Evolutionary conservation across 2,329 filamentous ascomycete genomes (phyloP), one percentile per base, ranked within the genome.

Genomic region (Penicillium olsonii): DNA sequence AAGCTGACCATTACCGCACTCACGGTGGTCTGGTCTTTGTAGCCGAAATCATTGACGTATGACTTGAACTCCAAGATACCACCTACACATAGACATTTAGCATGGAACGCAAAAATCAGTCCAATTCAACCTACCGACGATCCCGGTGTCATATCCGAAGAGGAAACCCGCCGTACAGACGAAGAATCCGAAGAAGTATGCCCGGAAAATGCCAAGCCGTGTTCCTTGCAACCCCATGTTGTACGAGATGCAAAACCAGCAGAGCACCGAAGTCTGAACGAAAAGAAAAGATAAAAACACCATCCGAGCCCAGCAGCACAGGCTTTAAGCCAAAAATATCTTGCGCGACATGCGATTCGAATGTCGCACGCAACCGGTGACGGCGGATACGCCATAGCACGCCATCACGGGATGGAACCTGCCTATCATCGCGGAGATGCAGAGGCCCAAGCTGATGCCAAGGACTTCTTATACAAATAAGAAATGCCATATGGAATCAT

Each of bases 1-100:
- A 80, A 63, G 33, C 74, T 73, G 37, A 78, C 75, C 48, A 76
- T 74, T 34, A 78, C 74, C 5, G 76, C 74, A 41, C 68, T 74
- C 38, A 75, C 67, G 14, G 69, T 69, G 1, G 74, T 74, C 40
- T 70, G 63, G 42, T 76, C 67, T 29, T 64, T 63, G 52, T 75
- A 78, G 10, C 66, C 53, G 53, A 75, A 77, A 50, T 75, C 72
- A 19, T 67, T 50, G 38, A 70, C 58, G 51, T 75, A 78, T 0
- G 73, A 72, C 8, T 63, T 48, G 11, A 78, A 63, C 6, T 71
- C 75, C 27, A 78, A 66, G 12, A 78, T 74, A 33, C 75, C 75
- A 7, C 74, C 59, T 61, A 19, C 33, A 12, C n/a, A 3, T 26
- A 34, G 37, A 4, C 14, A 31, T 33, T 51, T 15, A 42, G 29